Evolutionary conservation across 2,329 filamentous ascomycete genomes (phyloP).

Genomic region (Xylaria sp.): DNA sequence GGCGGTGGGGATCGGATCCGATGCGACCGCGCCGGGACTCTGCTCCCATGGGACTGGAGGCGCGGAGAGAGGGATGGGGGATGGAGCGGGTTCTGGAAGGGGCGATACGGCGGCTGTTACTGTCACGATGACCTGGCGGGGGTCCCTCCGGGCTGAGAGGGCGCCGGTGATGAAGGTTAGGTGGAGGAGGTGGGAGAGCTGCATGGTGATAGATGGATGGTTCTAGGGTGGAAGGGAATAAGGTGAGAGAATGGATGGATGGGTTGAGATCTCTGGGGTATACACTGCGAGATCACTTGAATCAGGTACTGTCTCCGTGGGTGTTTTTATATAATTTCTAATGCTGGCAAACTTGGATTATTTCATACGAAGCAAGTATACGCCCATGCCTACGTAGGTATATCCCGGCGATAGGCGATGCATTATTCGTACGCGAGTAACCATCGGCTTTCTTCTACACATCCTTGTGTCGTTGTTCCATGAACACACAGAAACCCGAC

Average conservation of each 20-base stretch:
- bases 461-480: constrained; percentile 38
- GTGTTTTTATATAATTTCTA: constrained; percentile 15
- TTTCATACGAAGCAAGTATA: neutral
- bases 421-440: neutral
- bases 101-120: constrained; percentile 25
- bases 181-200: constrained; percentile 33
- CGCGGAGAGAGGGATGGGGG: constrained; percentile 28
- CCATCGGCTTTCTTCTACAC: constrained; percentile 26
- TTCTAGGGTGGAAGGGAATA: neutral
- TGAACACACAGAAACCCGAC: constrained; percentile 38
- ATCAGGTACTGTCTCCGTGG: neutral
- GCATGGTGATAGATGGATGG: constrained; percentile 38
- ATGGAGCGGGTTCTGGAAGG: constrained; percentile 9
- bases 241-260: neutral
- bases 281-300: neutral
- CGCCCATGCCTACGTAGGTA: neutral
- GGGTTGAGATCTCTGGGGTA: neutral
- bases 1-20: constrained; percentile 3
- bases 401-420: neutral
- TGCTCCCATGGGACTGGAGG: constrained; percentile 34
- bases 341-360: neutral
- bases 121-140: constrained; percentile 35
- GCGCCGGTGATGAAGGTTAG: constrained; percentile 35
- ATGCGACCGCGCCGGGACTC: neutral
- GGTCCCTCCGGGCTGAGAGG: constrained; percentile 32